Conservation (phyloP, 148 eudicot genomes). For the Silene latifolia region DNA sequence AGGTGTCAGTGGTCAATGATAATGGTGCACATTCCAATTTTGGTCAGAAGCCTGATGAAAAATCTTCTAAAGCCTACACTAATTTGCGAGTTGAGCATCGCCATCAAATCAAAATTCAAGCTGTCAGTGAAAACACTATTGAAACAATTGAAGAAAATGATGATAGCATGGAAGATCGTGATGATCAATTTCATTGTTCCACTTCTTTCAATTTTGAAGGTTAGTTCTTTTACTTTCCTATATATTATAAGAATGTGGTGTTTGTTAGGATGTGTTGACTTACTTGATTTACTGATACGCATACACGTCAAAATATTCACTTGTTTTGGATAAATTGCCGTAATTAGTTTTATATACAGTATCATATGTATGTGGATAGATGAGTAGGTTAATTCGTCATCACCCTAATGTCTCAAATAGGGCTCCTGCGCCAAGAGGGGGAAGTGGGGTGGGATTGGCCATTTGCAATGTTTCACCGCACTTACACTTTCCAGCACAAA, state of each 20-base stretch:
- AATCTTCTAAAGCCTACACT: conserved; percentile 34
- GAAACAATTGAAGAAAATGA: conserved; percentile 31
- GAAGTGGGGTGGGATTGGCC: not conserved
- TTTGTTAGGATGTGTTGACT: not conserved
- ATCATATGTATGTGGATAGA: not conserved
- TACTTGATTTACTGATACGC: not conserved
- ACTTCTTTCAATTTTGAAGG: conserved; percentile 46
- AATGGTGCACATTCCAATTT: conserved; percentile 25
- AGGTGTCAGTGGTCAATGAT: conserved; percentile 61
- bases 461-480: not conserved
- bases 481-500: not conserved
- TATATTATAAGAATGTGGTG: not conserved
- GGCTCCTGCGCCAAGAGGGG: not conserved
- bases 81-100: conserved; percentile 25
- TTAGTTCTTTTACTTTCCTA: conserved; percentile 29
- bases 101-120: conserved; percentile 22
- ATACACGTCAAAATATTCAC: not conserved
- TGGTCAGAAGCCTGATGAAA: conserved; percentile 1
- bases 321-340: not conserved
- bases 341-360: not conserved
- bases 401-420: not conserved
- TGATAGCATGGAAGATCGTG: conserved; percentile 21
- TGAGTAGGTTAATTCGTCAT: not conserved
- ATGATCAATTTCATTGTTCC: conserved; percentile 34
- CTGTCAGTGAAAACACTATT: conserved; percentile 34